Evolutionary conservation across 2,329 filamentous ascomycete species (phyloP).

Genomic region (Aureobasidium sp.): DNA sequence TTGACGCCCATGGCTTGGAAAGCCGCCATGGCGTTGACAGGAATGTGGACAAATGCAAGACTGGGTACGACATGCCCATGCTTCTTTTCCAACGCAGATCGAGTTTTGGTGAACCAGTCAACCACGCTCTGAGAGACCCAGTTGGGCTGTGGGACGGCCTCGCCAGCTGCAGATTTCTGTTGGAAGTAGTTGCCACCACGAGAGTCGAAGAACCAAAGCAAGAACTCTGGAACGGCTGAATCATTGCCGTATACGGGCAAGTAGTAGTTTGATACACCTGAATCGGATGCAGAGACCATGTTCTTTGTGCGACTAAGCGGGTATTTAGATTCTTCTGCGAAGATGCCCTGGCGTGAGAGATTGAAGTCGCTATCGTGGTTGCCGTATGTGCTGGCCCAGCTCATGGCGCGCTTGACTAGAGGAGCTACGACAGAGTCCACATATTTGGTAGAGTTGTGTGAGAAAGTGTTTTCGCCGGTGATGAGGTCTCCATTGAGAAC

Average conservation of each 20-base stretch:
- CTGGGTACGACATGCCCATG: constrained; percentile 39
- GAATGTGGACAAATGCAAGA: constrained; percentile 52
- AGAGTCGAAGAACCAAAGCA: constrained; percentile 69
- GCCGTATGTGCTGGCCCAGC: constrained; percentile 64
- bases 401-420: constrained; percentile 47
- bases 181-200: constrained; percentile 51
- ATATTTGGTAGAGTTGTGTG: constrained; percentile 51
- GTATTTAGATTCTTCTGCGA: constrained; percentile 34
- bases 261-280: constrained; percentile 50
- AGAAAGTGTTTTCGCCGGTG: constrained; percentile 57
- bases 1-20: constrained; percentile 39
- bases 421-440: constrained; percentile 55
- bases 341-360: constrained; percentile 42
- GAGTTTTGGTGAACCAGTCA: constrained; percentile 39
- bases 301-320: constrained; percentile 36
- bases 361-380: constrained; percentile 62
- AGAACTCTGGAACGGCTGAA: constrained; percentile 36
- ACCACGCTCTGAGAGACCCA: constrained; percentile 42
- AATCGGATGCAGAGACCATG: constrained; percentile 33
- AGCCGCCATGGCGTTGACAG: constrained; percentile 36
- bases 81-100: constrained; percentile 23
- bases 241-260: constrained; percentile 41
- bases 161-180: constrained; percentile 25
- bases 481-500: constrained; percentile 67
- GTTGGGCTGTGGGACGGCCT: constrained; percentile 31